Conservation (phyloP, 306 rosid species). For the Malus sieversii region DNA sequence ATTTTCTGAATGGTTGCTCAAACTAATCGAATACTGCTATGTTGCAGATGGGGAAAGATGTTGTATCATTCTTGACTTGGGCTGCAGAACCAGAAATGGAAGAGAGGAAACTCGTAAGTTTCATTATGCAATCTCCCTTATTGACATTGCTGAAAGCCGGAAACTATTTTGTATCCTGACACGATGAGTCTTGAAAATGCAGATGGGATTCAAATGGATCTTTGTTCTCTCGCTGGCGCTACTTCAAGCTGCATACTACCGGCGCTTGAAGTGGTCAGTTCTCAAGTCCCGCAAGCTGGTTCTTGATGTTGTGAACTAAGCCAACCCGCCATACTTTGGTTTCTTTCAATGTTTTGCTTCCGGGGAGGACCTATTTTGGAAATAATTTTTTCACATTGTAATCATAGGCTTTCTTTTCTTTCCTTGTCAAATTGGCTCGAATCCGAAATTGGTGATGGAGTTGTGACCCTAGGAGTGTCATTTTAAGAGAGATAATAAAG, state of each 20-base stretch:
- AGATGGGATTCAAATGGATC: slow-evolving; percentile 99
- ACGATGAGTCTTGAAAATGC: slow-evolving; percentile 12
- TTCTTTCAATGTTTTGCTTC: slow-evolving; percentile 27
- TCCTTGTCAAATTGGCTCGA: slow-evolving; percentile 32
- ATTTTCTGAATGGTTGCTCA: background rate
- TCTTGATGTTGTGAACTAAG: slow-evolving; percentile 84
- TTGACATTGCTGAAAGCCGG: background rate
- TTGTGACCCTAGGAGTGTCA: slow-evolving; percentile 31
- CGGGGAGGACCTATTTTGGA: slow-evolving; percentile 36
- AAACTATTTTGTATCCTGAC: background rate
- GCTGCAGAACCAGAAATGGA: slow-evolving; percentile 99
- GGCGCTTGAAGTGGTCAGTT: slow-evolving; percentile 89
- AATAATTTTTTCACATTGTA: slow-evolving; percentile 48
- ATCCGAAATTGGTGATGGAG: slow-evolving; percentile 41
- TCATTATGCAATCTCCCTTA: background rate
- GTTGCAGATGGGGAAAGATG: slow-evolving; percentile 94
- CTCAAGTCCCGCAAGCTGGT: slow-evolving; percentile 96
- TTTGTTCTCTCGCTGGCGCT: slow-evolving; percentile 85
- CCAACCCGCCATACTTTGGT: slow-evolving; percentile 23
- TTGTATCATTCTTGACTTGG: slow-evolving; percentile 80
- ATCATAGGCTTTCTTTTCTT: slow-evolving; percentile 24
- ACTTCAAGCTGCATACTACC: slow-evolving; percentile 89
- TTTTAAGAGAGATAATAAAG: slow-evolving; percentile 55
- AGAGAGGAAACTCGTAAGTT: slow-evolving; percentile 84
- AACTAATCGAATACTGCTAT: background rate